A percentile compares a stretch with the other conserved stretches of the same genome.
Evolutionary conservation across 2,329 filamentous ascomycete species (phyloP).

Genomic region (Ophidiomyces ophidiicola): DNA sequence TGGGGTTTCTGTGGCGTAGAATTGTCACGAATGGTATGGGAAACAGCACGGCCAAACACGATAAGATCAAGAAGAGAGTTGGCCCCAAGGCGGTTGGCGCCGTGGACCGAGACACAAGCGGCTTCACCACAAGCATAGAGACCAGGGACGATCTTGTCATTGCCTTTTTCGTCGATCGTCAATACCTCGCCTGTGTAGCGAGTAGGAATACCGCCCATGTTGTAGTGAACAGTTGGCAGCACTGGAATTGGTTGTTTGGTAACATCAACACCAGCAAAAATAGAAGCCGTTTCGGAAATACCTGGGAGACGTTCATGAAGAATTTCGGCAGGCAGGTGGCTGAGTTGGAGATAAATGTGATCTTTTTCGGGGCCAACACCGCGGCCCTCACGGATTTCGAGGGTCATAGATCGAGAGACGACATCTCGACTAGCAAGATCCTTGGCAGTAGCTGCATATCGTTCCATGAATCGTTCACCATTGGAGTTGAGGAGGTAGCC

Average conservation of each 20-base stretch:
- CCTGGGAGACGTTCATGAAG: slow-evolving; percentile 92
- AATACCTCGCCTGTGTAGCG: slow-evolving; percentile 95
- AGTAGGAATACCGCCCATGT: slow-evolving; percentile 98
- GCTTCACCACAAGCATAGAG: slow-evolving; percentile 95
- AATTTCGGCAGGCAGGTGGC: slow-evolving; percentile 82
- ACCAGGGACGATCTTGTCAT: slow-evolving; percentile 87
- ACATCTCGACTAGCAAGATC: slow-evolving; percentile 94
- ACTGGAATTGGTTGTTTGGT: slow-evolving; percentile 95
- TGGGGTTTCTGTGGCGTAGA: slow-evolving; percentile 72
- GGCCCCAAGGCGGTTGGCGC: slow-evolving; percentile 92
- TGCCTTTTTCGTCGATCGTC: slow-evolving; percentile 69
- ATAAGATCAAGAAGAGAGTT: slow-evolving; percentile 97
- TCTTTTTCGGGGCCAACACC: slow-evolving; percentile 96
- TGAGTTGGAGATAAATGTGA: slow-evolving; percentile 96
- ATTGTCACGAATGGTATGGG: slow-evolving; percentile 92
- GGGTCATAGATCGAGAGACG: slow-evolving; percentile 92
- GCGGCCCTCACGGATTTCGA: slow-evolving; percentile 94
- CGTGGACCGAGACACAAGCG: slow-evolving; percentile 94
- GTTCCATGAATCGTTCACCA: slow-evolving; percentile 98
- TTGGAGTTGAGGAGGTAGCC: slow-evolving; percentile 95
- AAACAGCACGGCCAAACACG: slow-evolving; percentile 94
- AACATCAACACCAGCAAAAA: slow-evolving; percentile 94
- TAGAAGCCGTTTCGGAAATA: slow-evolving; percentile 96
- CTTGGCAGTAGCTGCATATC: slow-evolving; percentile 94
- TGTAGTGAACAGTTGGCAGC: slow-evolving; percentile 95